Percentiles rank a stretch among this genome's conserved stretches.
These are phyloP conservation scores for Articulospora tetracladia DNA, from an alignment of 495 filamentous ascomycete genomes.

Conservation along the genomic window DNA sequence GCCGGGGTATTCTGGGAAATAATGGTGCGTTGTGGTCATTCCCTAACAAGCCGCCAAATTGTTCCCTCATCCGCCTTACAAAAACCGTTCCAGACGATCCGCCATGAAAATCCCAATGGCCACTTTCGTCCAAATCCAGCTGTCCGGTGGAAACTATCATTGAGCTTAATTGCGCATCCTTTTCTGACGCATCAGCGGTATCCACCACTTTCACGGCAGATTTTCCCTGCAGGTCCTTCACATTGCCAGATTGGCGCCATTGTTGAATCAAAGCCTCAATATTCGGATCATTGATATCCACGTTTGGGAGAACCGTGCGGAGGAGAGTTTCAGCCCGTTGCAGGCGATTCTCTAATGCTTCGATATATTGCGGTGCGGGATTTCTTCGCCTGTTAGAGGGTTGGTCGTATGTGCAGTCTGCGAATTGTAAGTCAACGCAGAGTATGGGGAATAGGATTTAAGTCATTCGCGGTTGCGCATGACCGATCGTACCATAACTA, in stretches of 20 bases:
- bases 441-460: neutral
- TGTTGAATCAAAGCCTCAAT: slow-evolving; percentile 67
- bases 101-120: slow-evolving; percentile 93
- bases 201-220: slow-evolving; percentile 3
- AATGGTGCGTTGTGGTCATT: slow-evolving; percentile 43
- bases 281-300: slow-evolving; percentile 79
- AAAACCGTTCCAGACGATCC: slow-evolving; percentile 90
- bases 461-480: neutral
- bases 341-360: slow-evolving; percentile 79
- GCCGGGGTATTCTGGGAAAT: slow-evolving; percentile 35
- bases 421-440: neutral
- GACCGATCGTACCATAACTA: slow-evolving; percentile 78
- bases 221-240: neutral
- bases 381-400: slow-evolving; percentile 94
- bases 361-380: slow-evolving; percentile 91
- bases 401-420: slow-evolving; percentile 98
- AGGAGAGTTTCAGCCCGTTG: slow-evolving; percentile 82
- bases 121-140: slow-evolving; percentile 86
- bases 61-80: slow-evolving; percentile 76
- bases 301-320: slow-evolving; percentile 73
- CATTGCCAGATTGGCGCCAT: slow-evolving; percentile 28
- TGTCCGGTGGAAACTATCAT: slow-evolving; percentile 92
- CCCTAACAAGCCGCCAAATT: slow-evolving; percentile 69
- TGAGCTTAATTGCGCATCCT: slow-evolving; percentile 80
- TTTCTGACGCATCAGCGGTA: slow-evolving; percentile 24